Conservation (phyloP, 2,329 filamentous ascomycete species). For the Aspergillus viridinutans region DNA sequence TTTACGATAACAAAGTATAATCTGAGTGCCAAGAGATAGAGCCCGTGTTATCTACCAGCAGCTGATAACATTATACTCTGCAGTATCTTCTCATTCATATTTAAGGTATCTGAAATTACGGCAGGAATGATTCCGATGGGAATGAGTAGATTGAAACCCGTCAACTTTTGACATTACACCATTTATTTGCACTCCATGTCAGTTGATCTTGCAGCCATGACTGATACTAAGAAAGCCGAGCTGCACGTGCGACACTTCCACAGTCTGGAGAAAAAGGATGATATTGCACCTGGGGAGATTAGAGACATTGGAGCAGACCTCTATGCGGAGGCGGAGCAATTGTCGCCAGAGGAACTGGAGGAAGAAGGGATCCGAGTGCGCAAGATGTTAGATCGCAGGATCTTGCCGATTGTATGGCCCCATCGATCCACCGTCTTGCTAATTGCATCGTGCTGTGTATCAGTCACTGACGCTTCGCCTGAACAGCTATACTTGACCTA, state of each 20-base stretch:
- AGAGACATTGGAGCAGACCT: slow-evolving; percentile 44
- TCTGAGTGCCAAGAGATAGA: slow-evolving; percentile 8
- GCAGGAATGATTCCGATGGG: neutral
- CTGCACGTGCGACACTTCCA: slow-evolving; percentile 6
- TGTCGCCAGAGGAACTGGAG: slow-evolving; percentile 43
- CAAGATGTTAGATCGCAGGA: slow-evolving; percentile 44
- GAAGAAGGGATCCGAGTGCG: slow-evolving; percentile 40
- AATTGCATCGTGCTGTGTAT: neutral
- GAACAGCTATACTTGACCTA: slow-evolving; percentile 35
- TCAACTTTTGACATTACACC: neutral
- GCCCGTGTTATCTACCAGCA: slow-evolving; percentile 1
- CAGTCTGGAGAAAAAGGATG: slow-evolving; percentile 16
- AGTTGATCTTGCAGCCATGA: slow-evolving; percentile 6
- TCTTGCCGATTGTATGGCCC: slow-evolving; percentile 44
- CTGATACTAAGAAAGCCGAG: slow-evolving; percentile 15
- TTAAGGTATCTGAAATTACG: neutral
- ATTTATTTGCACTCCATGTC: neutral
- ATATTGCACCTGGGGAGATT: slow-evolving; percentile 18
- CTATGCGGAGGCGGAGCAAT: slow-evolving; percentile 43
- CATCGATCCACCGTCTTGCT: neutral
- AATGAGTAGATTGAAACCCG: neutral
- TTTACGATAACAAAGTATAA: neutral
- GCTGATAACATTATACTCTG: neutral
- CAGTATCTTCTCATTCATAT: neutral
- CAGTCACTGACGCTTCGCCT: slow-evolving; percentile 16